Base-by-base conservation (phyloP, 2,329 filamentous ascomycete genomes). In the Aaosphaeria arxii region DNA sequence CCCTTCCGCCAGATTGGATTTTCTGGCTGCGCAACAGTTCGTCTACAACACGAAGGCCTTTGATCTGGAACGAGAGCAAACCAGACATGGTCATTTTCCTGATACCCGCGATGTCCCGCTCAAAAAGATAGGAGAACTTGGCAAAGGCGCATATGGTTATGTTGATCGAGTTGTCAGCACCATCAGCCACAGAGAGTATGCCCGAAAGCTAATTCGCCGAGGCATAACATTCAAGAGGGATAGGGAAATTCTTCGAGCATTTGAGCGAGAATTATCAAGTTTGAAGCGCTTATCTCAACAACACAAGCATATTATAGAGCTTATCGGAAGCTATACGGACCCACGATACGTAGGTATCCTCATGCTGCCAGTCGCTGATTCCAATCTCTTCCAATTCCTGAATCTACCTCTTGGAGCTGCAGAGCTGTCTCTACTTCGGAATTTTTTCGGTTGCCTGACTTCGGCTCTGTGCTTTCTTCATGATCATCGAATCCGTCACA, bases 251-350 rank as follows among this genome's bases (percentile, higher is more conserved):
- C 29, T 52, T 17, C 43, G 30, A 1, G 31, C 40, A 4, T 61
- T 61, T n/a, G 50, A 52, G 24, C 46, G 36, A 5, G 60, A 63
- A 42, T 32, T 62, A 1, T 28, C 17, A 0, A 50, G 30, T 6
- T 45, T 62, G 29, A 59, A 62, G 30, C 41, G 35, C 2, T 28
- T 59, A 2, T 42, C 40, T 29, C 17, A 32, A 17, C 7, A 9
- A 1, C 57, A 63, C 35, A 30, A 28, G 1, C 61, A 64, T 29
- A 48, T 59, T 1, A 54, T 63, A 5, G 45, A 58, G 11, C 44
- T 61, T 3, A 41, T 62, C 11, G 59, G 53, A 11, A 67, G 62
- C 43, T 71, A 66, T 41, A 70, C 66, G 1, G 67, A 70, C 31
- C 47, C 54, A 3, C 46, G 47, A 4, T 61, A 55, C 32, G 51